These are phyloP conservation scores for Acorus gramineus DNA, from an alignment of 106 monocot species.

Conservation along the genomic window DNA sequence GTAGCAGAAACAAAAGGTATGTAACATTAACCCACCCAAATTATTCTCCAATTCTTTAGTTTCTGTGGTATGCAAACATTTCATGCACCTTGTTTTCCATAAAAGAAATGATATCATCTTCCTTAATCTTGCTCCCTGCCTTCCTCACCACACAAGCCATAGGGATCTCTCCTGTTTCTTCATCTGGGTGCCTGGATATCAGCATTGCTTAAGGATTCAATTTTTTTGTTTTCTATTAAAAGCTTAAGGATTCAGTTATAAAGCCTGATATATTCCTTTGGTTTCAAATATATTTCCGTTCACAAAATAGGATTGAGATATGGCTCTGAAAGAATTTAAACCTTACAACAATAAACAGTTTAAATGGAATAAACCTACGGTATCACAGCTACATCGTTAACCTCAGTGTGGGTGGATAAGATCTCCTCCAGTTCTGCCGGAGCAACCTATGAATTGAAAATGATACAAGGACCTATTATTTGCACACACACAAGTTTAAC, in stretches of 20 bases:
- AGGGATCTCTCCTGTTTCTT: slow-evolving; percentile 78
- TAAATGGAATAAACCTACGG: slow-evolving; percentile 29
- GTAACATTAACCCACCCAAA: too few species aligned
- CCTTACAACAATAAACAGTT: too few species aligned
- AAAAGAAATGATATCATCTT: slow-evolving; percentile 51
- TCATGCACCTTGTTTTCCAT: slow-evolving; percentile 40
- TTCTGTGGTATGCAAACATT: too few species aligned
- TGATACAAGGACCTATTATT: neutral
- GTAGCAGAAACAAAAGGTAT: neutral
- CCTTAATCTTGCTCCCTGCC: slow-evolving; percentile 25
- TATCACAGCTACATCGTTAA: slow-evolving; percentile 47
- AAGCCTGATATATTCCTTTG: too few species aligned
- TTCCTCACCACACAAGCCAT: slow-evolving; percentile 66
- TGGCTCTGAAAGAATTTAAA: too few species aligned
- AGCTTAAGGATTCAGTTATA: too few species aligned
- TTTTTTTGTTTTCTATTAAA: too few species aligned
- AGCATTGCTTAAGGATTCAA: neutral
- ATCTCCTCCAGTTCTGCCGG: slow-evolving; percentile 62
- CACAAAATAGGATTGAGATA: too few species aligned
- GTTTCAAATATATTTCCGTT: too few species aligned
- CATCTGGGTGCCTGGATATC: slow-evolving; percentile 36
- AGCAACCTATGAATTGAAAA: slow-evolving; percentile 33
- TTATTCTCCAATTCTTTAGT: too few species aligned
- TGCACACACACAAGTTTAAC: neutral
- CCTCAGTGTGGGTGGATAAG: slow-evolving; percentile 32